A percentile compares a stretch with the other conserved stretches of the same genome.
Evolutionary conservation across 1,139 yeast genomes (phyloP).

Genomic region (Debaryomyces psychrophilus): DNA sequence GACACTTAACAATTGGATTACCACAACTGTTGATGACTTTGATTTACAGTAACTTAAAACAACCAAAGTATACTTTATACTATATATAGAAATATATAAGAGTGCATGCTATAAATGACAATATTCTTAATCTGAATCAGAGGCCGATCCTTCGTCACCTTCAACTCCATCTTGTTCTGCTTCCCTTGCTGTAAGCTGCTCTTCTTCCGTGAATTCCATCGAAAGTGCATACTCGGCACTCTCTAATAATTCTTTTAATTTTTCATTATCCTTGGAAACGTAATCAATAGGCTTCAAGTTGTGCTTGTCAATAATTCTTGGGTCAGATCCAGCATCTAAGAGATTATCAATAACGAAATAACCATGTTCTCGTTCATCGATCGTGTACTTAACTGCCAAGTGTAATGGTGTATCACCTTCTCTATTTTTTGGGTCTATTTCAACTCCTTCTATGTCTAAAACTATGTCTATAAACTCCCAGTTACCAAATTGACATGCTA

Average conservation of each 20-base stretch:
- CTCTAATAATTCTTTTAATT: slow-evolving; percentile 64
- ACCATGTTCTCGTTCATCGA: slow-evolving; percentile 85
- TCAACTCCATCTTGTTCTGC: slow-evolving; percentile 27
- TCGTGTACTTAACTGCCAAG: slow-evolving; percentile 74
- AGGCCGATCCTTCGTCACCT: slow-evolving; percentile 36
- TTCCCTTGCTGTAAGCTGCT: slow-evolving; percentile 27
- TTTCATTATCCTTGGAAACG: slow-evolving; percentile 53
- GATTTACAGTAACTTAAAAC: slow-evolving; percentile 9
- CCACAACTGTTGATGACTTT: slow-evolving; percentile 39
- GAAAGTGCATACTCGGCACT: slow-evolving; percentile 78
- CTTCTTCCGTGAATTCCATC: slow-evolving; percentile 39
- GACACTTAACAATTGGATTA: slow-evolving; percentile 35
- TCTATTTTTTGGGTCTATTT: slow-evolving; percentile 77
- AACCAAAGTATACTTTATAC: neutral
- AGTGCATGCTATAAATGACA: slow-evolving; percentile 8
- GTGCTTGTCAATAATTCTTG: slow-evolving; percentile 46
- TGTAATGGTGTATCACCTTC: slow-evolving; percentile 92
- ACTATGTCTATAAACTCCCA: slow-evolving; percentile 84
- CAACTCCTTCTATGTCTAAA: slow-evolving; percentile 88
- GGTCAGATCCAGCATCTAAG: slow-evolving; percentile 92
- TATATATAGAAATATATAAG: slow-evolving; percentile 15
- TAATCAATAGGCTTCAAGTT: slow-evolving; percentile 76
- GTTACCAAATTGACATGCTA: slow-evolving; percentile 79
- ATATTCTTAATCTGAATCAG: slow-evolving; percentile 32
- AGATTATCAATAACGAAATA: slow-evolving; percentile 76